Conservation (phyloP, 2,329 filamentous ascomycete genomes). For the Xylaria sp. region DNA sequence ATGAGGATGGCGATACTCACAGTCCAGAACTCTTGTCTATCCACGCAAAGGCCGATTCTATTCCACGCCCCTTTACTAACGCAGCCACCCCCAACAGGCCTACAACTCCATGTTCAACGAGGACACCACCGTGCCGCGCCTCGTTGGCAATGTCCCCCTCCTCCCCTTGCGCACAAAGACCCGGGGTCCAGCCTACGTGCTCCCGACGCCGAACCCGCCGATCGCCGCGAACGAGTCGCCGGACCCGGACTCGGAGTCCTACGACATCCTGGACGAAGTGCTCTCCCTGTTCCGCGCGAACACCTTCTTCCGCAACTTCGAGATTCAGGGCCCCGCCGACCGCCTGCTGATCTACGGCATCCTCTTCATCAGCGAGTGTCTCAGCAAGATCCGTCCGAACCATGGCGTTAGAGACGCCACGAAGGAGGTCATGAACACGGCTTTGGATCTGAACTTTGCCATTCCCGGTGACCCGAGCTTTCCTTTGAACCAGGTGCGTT, state of each 20-base stretch:
- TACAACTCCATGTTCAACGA: constrained; percentile 97
- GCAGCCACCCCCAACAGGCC: constrained; percentile 51
- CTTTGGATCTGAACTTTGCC: constrained; percentile 89
- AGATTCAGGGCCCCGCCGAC: constrained; percentile 95
- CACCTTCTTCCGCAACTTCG: constrained; percentile 98
- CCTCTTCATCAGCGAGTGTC: constrained; percentile 84
- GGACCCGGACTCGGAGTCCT: constrained; percentile 84
- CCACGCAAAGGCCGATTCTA: neutral
- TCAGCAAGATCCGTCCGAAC: constrained; percentile 76
- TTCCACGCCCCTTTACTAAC: neutral
- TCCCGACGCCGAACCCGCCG: constrained; percentile 54
- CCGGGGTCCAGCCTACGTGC: constrained; percentile 87
- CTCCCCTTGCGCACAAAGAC: constrained; percentile 92
- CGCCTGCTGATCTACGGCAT: constrained; percentile 95
- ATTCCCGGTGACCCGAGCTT: constrained; percentile 91
- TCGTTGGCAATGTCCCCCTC: constrained; percentile 86
- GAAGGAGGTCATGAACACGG: constrained; percentile 80
- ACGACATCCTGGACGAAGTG: constrained; percentile 94
- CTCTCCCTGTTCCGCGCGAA: constrained; percentile 92
- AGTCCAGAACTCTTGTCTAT: neutral
- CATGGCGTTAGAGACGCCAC: constrained; percentile 56
- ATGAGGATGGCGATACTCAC: constrained; percentile 5
- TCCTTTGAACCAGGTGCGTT: constrained; percentile 75
- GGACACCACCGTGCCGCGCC: constrained; percentile 60
- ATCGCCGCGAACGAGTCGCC: constrained; percentile 58